Evolutionary conservation across 1,284 basidiomycete species (phyloP), one percentile per base, ranked within the genome.

Genomic region (Heterobasidion parviporum): DNA sequence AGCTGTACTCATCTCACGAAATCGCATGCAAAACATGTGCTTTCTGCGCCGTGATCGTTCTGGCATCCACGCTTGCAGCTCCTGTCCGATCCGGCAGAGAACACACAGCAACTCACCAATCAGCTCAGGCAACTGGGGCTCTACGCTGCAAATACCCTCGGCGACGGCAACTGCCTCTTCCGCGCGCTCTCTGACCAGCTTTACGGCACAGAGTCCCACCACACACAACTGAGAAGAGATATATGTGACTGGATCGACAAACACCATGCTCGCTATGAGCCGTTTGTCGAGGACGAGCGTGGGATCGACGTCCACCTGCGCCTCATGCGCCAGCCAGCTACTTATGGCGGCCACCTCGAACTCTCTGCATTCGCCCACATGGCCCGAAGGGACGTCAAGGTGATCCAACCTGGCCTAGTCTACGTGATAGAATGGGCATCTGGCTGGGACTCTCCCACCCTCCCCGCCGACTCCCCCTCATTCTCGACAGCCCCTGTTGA

Each of bases 281-380:
- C 88, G 6, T 96, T 96, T 67, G 89, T 94, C 43, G 93, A 96
- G 66, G 89, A 92, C 64, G 91, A 91, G 63, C 76, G 88, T 53
- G 85, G 87, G 15, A 72, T 91, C 55, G 81, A 82, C 15, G 77
- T 77, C 1, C 89, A 93, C 71, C 69, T 93, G 43, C 67, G 75
- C 52, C 86, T 82, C 62, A 92, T 92, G 89, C 72, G 85, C 53
- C 80, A 88, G 70, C 82, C 81, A 44, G 92, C 86, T 33, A 94
- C 92, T 0, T 96, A 95, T 62, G 94, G 92, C 44, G 93, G 92
- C 0, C 92, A 96, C 69, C 79, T 96, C 63, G 94, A 96, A 68
- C 77, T 96, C 8, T 89, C 88, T 14, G 92, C 92, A 0, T 96
- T 94, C 67, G 87, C 94, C 2, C 89, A 94, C 61, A 80, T 92